These are phyloP conservation scores for Aquilaria malaccensis DNA, from an alignment of 345 rosid genomes.

Conservation along the genomic window DNA sequence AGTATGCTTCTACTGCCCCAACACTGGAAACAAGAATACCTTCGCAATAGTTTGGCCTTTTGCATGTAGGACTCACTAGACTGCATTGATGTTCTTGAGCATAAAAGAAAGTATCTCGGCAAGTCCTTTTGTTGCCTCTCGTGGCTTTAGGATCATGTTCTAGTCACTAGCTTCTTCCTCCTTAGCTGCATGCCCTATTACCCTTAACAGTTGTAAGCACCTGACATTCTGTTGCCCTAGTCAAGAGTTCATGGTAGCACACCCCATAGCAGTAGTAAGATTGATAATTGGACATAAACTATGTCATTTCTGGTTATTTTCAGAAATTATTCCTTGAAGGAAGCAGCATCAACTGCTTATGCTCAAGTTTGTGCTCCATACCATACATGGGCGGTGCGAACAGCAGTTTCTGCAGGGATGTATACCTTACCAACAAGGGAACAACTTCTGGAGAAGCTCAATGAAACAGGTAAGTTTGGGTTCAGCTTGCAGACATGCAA, in stretches of 20 bases:
- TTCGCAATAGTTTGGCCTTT: background rate
- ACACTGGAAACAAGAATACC: background rate
- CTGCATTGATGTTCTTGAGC: background rate
- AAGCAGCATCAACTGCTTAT: constrained; percentile 83
- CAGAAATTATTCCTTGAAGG: constrained; percentile 62
- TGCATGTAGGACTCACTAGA: background rate
- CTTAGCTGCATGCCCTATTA: background rate
- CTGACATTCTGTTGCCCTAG: background rate
- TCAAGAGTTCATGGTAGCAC: too few species aligned
- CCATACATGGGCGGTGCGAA: constrained; percentile 79
- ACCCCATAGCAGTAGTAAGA: background rate
- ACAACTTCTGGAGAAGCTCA: constrained; percentile 63
- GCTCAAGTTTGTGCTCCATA: constrained; percentile 83
- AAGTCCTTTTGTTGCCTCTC: background rate
- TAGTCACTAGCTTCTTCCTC: background rate
- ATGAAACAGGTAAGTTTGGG: constrained; percentile 57
- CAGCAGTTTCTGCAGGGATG: constrained; percentile 96
- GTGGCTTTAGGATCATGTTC: background rate
- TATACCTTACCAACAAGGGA: constrained; percentile 79
- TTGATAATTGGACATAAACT: background rate
- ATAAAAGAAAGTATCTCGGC: too few species aligned
- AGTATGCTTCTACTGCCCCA: constrained; percentile 21
- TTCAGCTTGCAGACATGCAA: background rate
- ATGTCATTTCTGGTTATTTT: background rate
- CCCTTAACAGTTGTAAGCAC: background rate